Evolutionary conservation across 2,329 filamentous ascomycete genomes (phyloP).

Genomic region (Alternaria triticina): DNA sequence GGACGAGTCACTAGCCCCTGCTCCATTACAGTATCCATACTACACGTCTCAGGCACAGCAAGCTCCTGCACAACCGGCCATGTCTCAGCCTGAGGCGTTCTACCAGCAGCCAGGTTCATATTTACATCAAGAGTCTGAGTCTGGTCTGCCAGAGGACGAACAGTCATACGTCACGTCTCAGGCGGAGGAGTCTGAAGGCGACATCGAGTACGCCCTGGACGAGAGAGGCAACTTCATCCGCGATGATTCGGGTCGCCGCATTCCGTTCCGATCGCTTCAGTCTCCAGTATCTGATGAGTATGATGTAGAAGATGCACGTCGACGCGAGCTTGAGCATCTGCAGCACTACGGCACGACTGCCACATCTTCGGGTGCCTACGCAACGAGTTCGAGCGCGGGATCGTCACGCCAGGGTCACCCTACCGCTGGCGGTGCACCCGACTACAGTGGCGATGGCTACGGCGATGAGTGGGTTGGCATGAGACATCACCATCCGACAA

Average conservation of each 20-base stretch:
- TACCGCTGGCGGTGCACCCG: constrained; percentile 29
- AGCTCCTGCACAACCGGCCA: constrained; percentile 26
- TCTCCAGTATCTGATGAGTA: constrained; percentile 58
- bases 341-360: constrained; percentile 52
- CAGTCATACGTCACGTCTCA: constrained; percentile 46
- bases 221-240: constrained; percentile 46
- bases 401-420: constrained; percentile 26
- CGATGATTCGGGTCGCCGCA: constrained; percentile 43
- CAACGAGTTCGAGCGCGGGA: constrained; percentile 33
- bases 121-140: constrained; percentile 36
- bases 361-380: constrained; percentile 36
- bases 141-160: constrained; percentile 40
- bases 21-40: constrained; percentile 35
- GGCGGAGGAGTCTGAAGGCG: constrained; percentile 43
- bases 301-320: constrained; percentile 59
- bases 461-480: constrained; percentile 47
- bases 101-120: constrained; percentile 49
- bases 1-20: constrained; percentile 31
- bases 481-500: constrained; percentile 49
- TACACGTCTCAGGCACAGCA: constrained; percentile 30
- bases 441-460: constrained; percentile 48
- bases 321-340: constrained; percentile 56
- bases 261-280: constrained; percentile 43
- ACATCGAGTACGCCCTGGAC: constrained; percentile 48
- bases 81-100: constrained; percentile 45